Evolutionary conservation across 106 monocot species (phyloP).

Genomic region (Phalaenopsis equestris): DNA sequence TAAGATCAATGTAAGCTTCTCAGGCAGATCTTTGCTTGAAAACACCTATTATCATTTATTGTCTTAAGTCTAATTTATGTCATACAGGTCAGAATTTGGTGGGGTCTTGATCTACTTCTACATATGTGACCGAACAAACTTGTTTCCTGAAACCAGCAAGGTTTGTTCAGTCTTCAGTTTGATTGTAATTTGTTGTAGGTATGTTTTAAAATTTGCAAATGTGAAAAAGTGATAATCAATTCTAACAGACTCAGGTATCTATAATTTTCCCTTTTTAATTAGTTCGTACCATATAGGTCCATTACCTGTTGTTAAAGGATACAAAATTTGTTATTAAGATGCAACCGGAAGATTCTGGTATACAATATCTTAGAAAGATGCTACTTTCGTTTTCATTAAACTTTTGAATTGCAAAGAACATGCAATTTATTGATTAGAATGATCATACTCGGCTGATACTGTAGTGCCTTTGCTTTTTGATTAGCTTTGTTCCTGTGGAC

Average conservation of each 20-base stretch:
- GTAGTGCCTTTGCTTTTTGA: not conserved
- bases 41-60: not conserved
- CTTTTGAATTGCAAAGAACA: not conserved
- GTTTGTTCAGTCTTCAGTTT: constrained; percentile 14
- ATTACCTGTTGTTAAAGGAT: not conserved
- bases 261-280: not conserved
- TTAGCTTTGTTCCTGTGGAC: not conserved
- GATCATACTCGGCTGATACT: not conserved
- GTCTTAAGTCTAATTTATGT: not conserved
- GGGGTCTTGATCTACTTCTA: constrained; percentile 64
- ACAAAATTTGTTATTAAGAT: not conserved
- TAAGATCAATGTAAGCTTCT: constrained; percentile 68
- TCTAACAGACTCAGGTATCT: not conserved
- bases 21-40: not conserved
- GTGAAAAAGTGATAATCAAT: not conserved
- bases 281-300: not conserved
- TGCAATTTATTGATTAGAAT: not conserved
- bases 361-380: not conserved
- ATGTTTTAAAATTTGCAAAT: not conserved
- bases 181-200: not conserved
- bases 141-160: constrained; percentile 55
- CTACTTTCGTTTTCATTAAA: not conserved
- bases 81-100: constrained; percentile 71
- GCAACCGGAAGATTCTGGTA: not conserved
- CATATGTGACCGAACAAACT: constrained; percentile 71